These are phyloP conservation scores for Rubia tinctorum DNA, from an alignment of 305 asterid species.

Conservation along the genomic window DNA sequence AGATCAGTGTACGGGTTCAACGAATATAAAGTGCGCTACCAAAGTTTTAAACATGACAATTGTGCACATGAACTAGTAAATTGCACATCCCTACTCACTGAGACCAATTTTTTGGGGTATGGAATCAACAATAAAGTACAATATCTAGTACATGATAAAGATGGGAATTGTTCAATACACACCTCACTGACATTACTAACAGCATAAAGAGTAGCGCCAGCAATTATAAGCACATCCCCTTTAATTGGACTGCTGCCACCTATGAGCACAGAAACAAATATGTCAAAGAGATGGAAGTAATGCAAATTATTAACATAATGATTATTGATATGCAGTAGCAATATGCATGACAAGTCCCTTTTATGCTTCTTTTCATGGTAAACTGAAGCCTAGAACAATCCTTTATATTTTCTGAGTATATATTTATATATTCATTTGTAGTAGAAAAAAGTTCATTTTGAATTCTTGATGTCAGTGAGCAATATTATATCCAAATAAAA, in stretches of 20 bases:
- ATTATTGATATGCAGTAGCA: background rate
- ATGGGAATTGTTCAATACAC: constrained; percentile 10
- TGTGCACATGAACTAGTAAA: background rate
- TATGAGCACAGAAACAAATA: constrained; percentile 25
- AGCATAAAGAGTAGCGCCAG: constrained; percentile 86
- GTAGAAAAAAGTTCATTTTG: background rate
- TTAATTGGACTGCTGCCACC: constrained; percentile 85
- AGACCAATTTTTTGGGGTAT: background rate
- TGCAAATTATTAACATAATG: background rate
- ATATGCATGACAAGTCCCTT: background rate
- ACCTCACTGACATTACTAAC: constrained; percentile 94
- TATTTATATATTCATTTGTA: background rate
- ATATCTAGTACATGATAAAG: constrained; percentile 1
- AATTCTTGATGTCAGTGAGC: background rate
- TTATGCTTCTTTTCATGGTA: background rate
- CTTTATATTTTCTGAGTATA: background rate
- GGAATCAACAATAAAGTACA: background rate
- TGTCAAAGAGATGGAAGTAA: background rate
- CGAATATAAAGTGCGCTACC: background rate
- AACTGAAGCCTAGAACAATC: background rate
- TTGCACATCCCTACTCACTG: background rate
- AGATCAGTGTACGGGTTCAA: background rate
- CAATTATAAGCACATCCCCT: constrained; percentile 81
- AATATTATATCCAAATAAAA: background rate
- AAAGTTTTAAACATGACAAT: background rate